Conservation (phyloP, 2,329 filamentous ascomycete genomes). For the Beauveria sp. region DNA sequence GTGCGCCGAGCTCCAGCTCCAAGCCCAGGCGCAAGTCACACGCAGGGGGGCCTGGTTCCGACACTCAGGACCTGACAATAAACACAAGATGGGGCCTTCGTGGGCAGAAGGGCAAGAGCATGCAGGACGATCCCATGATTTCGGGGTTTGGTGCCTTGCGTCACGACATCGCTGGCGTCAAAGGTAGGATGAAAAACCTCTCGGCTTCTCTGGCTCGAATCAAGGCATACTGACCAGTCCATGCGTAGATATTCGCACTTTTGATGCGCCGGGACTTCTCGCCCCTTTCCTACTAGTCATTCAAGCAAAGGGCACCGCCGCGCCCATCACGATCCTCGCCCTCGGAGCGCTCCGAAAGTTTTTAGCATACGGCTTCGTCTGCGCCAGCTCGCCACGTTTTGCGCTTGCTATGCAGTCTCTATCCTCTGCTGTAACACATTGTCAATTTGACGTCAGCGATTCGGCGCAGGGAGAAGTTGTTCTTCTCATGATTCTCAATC, state of each 20-base stretch:
- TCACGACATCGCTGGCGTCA: slow-evolving; percentile 78
- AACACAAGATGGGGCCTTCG: slow-evolving; percentile 87
- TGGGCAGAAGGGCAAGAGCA: slow-evolving; percentile 92
- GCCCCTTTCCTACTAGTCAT: slow-evolving; percentile 96
- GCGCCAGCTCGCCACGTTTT: slow-evolving; percentile 75
- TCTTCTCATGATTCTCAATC: slow-evolving; percentile 82
- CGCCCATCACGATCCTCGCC: slow-evolving; percentile 90
- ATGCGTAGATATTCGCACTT: slow-evolving; percentile 66
- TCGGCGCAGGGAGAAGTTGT: slow-evolving; percentile 93
- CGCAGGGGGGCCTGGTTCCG: slow-evolving; percentile 30
- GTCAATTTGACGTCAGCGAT: slow-evolving; percentile 94
- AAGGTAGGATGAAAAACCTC: slow-evolving; percentile 43
- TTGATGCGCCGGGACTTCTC: slow-evolving; percentile 83
- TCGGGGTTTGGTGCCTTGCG: slow-evolving; percentile 86
- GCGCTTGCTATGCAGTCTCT: slow-evolving; percentile 89
- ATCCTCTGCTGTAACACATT: slow-evolving; percentile 92
- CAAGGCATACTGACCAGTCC: neutral
- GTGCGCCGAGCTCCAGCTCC: slow-evolving; percentile 35
- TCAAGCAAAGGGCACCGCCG: slow-evolving; percentile 89
- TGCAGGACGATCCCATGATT: slow-evolving; percentile 96
- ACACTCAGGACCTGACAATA: slow-evolving; percentile 47
- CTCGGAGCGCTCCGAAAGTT: slow-evolving; percentile 94
- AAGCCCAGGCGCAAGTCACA: slow-evolving; percentile 36
- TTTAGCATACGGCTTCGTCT: slow-evolving; percentile 88
- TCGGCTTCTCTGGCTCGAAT: neutral